Evolutionary conservation across 2,329 filamentous ascomycete species (phyloP).

Genomic region (Blastomyces emzantsi): DNA sequence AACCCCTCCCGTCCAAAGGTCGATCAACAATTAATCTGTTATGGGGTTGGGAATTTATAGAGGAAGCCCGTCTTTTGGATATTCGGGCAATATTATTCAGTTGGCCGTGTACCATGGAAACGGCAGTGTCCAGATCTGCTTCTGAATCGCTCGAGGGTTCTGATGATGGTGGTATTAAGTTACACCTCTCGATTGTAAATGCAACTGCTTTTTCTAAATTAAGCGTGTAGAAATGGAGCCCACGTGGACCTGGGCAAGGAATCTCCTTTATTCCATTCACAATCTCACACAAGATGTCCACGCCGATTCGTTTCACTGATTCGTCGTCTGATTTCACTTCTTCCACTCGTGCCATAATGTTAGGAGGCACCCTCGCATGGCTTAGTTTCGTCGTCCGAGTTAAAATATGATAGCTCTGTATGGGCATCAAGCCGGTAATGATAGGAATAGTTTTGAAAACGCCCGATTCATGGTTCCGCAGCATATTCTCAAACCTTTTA

Average conservation of each 20-base stretch:
- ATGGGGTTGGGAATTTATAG: slow-evolving; percentile 72
- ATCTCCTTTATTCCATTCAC: slow-evolving; percentile 66
- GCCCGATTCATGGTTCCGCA: slow-evolving; percentile 74
- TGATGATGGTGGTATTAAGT: slow-evolving; percentile 59
- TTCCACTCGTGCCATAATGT: slow-evolving; percentile 56
- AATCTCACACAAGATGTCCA: slow-evolving; percentile 68
- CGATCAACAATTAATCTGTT: slow-evolving; percentile 78
- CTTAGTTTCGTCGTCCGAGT: slow-evolving; percentile 90
- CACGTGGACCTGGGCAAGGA: slow-evolving; percentile 53
- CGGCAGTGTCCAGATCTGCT: slow-evolving; percentile 37
- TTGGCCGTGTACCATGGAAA: slow-evolving; percentile 25
- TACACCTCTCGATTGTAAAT: slow-evolving; percentile 76
- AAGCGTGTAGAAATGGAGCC: slow-evolving; percentile 96
- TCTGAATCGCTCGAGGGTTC: slow-evolving; percentile 37
- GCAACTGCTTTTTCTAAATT: slow-evolving; percentile 95
- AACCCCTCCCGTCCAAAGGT: slow-evolving; percentile 22
- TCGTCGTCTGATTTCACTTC: slow-evolving; percentile 40
- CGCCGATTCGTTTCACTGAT: slow-evolving; percentile 40
- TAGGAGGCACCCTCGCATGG: slow-evolving; percentile 69
- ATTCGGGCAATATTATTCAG: slow-evolving; percentile 27
- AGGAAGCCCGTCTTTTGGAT: slow-evolving; percentile 56
- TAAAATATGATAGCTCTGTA: slow-evolving; percentile 95
- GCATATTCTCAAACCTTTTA: slow-evolving; percentile 62
- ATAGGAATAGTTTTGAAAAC: slow-evolving; percentile 80
- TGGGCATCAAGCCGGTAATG: slow-evolving; percentile 92